Evolutionary conservation across 75 land plant species (phyloP).

Genomic region (Azolla pinnata): DNA sequence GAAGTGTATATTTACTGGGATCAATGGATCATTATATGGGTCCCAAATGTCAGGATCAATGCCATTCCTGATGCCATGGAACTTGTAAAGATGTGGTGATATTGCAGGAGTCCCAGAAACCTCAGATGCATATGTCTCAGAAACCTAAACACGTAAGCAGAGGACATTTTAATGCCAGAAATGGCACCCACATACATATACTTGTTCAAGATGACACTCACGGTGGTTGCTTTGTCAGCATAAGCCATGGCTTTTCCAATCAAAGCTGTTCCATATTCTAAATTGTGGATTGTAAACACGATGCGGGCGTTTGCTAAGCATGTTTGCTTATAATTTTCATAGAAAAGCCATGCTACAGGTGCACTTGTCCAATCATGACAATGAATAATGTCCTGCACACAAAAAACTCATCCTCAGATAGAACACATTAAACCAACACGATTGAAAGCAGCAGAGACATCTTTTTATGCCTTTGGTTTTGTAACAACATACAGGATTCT

Average conservation of each 20-base stretch:
- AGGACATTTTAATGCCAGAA: no score
- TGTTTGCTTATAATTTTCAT: constrained; percentile 63
- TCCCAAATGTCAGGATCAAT: constrained; percentile 94
- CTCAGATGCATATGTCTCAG: constrained; percentile 66
- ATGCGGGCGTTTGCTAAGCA: constrained; percentile 56
- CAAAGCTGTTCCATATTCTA: constrained; percentile 63
- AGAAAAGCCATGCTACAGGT: constrained; percentile 82
- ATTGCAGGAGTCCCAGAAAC: constrained; percentile 66
- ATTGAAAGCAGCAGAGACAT: no score
- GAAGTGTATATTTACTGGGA: no score
- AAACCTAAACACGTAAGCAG: no score
- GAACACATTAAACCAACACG: neutral
- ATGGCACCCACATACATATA: no score
- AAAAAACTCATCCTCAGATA: neutral
- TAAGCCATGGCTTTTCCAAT: constrained; percentile 73
- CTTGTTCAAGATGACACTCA: constrained; percentile 31
- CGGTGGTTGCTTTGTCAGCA: constrained; percentile 86
- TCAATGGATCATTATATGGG: constrained; percentile 61
- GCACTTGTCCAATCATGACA: constrained; percentile 96
- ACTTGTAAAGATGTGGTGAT: constrained; percentile 65
- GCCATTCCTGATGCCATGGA: constrained; percentile 83
- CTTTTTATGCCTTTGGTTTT: neutral
- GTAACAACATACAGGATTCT: constrained; percentile 54
- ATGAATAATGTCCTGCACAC: constrained; percentile 72
- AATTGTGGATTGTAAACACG: constrained; percentile 83